Evolutionary conservation across 352 stramenopile genomes (phyloP).

Genomic region (Globisporangium parvum): DNA sequence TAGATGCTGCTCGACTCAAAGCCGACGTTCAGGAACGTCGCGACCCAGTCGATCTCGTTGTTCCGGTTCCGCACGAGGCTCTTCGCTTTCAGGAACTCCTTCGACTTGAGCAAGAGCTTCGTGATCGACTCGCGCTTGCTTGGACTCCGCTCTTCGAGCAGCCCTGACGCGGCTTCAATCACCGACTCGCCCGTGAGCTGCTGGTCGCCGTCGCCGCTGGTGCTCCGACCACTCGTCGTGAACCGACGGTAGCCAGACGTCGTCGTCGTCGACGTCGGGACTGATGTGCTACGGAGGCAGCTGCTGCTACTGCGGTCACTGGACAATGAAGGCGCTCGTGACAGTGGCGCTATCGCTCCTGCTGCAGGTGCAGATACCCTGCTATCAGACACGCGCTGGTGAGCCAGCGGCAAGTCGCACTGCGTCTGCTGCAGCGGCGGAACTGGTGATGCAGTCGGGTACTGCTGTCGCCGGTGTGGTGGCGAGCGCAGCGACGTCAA

Average conservation of each 20-base stretch:
- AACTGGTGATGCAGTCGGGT: background rate
- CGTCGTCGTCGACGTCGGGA: background rate
- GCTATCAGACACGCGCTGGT: no score
- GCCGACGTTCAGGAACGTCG: slow-evolving; percentile 65
- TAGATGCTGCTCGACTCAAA: slow-evolving; percentile 74
- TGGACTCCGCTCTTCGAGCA: slow-evolving; percentile 17
- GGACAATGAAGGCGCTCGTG: background rate
- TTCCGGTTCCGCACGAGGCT: slow-evolving; percentile 61
- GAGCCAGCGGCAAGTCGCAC: no score
- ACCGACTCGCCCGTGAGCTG: slow-evolving; percentile 6
- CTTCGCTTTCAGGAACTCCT: slow-evolving; percentile 55
- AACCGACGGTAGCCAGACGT: background rate
- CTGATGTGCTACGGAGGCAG: background rate
- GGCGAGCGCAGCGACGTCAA: no score
- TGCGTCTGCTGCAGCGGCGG: no score
- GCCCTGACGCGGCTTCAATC: slow-evolving; percentile 11
- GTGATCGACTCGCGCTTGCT: slow-evolving; percentile 38
- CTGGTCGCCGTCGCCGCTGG: background rate
- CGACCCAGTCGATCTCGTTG: slow-evolving; percentile 77
- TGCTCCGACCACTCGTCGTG: background rate
- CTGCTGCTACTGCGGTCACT: background rate
- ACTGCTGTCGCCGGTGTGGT: background rate
- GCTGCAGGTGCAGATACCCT: background rate
- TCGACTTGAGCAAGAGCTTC: slow-evolving; percentile 55
- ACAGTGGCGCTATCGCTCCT: background rate